Evolutionary conservation across 805 yeast species (phyloP), one percentile per base, ranked within the genome.

Genomic region (Zygosaccharomyces lentus): DNA sequence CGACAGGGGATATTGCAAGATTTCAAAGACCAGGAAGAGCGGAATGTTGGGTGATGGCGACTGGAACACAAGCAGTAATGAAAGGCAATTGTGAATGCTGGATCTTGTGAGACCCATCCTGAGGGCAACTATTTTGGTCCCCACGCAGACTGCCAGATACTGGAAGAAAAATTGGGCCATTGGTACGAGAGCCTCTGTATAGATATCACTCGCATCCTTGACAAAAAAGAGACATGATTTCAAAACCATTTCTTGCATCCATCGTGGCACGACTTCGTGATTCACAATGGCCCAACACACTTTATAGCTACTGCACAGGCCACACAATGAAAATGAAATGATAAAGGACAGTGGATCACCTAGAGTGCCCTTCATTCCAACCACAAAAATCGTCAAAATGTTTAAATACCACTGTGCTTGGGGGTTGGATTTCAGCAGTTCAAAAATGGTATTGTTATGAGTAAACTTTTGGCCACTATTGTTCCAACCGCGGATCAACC

Each of bases 401-500:
- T 74, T 71, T 8, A 81, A 54, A 2, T 50, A 30, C 89, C 89
- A 81, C 30, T 76, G 66, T 9, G 72, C 16, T 0, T 48, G 40
- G 1, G 66, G 43, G 48, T 67, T 49, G 0, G 55, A 51, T 7
- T 62, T 52, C 2, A 89, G 58, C 34, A 67, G 68, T 1, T 72
- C 60, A 0, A 78, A 70, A 4, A 84, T 54, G 34, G 80, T 80
- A 38, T 71, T 63, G 15, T 73, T 73, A 12, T 76, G 72, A 35
- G 72, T 68, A 59, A 75, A 82, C 53, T 93, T 93, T 58, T 90
- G 97, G 1, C 98, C 98, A 42, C 91, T 80, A 53, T 83, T 84
- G 58, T 84, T 86, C 96, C 96, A 93, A 1, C 87, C 83, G 46
- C 93, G 74, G 17, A 89, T 61, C 0, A 82, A 7, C 46, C 97